Evolutionary conservation across 441 rosid species (phyloP), one percentile per base, ranked within the genome.

Genomic region (Caryocar brasiliense): DNA sequence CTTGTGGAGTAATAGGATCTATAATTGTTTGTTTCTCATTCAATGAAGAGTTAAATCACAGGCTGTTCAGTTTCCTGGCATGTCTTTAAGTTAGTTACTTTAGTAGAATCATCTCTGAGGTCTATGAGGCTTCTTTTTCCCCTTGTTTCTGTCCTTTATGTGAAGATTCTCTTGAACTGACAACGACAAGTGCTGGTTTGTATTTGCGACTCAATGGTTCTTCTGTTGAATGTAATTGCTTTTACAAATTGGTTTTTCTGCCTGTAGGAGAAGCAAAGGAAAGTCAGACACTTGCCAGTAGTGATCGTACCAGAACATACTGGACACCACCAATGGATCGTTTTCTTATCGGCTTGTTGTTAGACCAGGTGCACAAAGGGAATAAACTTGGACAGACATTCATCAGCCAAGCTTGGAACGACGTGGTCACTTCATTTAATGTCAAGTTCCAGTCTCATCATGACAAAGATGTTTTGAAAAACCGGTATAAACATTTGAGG

Each of bases 281-380:
- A 17, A 67, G 53, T 40, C 71, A 54, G 24, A 59, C 42, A 48
- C 51, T 66, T 14, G 21, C 29, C 41, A 51, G 42, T 57, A 39
- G 53, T 58, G 91, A 83, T 60, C 88, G 97, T 35, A 78, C 82
- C 1, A 74, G 97, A 67, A 89, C 97, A 21, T 83, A 74, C 56
- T 86, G 95, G 95, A 83, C 94, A 0, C 88, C 93, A 2, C 95
- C 86, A 12, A 89, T 89, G 97, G 97, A 86, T 56, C 80, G 77
- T 40, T 68, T 68, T 67, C 74, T 89, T 48, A 72, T 89, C 61
- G 91, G 83, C 34, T 76, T 86, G 75, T 68, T 89, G 52, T 69
- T 83, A 33, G 81, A 77, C 39, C 97, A 89, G 64, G 88, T 78
- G 62, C 71, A 69, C 39, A 74, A 56, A 74, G 91, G 97, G 65